A percentile compares a stretch with the other conserved stretches of the same genome.
phyloP scores from a whole-genome alignment of 2,329 filamentous ascomycete species.

The Sporothrix euskadiensis region DNA sequence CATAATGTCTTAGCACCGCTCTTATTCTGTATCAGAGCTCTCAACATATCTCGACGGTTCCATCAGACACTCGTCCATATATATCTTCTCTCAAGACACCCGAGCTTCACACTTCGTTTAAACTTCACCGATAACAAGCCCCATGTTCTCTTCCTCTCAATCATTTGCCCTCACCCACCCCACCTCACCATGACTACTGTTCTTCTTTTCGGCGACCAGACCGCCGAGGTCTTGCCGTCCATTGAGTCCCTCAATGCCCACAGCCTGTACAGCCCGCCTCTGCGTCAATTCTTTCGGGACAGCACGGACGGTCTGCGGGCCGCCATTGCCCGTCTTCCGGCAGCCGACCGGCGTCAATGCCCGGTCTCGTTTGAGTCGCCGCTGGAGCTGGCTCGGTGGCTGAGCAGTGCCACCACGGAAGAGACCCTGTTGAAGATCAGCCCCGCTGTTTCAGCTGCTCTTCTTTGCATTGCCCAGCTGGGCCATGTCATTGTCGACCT shows the following conservation, averaged over 20 bases:
- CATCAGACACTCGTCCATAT: neutral
- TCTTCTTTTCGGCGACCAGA: constrained; percentile 16
- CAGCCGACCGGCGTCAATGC: constrained; percentile 22
- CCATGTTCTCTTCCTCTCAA: neutral
- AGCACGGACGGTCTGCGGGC: constrained; percentile 22
- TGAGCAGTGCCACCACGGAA: neutral
- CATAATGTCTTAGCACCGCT: neutral
- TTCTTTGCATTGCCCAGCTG: constrained; percentile 65
- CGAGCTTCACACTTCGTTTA: neutral
- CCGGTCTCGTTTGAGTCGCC: constrained; percentile 24
- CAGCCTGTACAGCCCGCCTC: neutral
- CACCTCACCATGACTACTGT: neutral
- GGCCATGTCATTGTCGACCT: constrained; percentile 66
- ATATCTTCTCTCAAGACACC: neutral
- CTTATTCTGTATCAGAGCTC: neutral
- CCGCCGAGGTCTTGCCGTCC: constrained; percentile 16
- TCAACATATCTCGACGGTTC: neutral
- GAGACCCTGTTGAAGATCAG: neutral
- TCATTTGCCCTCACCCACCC: neutral
- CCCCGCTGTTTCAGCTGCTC: constrained; percentile 40
- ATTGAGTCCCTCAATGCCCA: constrained; percentile 6
- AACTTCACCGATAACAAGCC: neutral
- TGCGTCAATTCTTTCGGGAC: constrained; percentile 9
- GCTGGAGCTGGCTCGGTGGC: constrained; percentile 23
- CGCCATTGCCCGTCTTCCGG: constrained; percentile 18